Percentiles rank a stretch among this genome's conserved stretches.
Evolutionary conservation across 805 yeast species (phyloP).

Genomic region (Zygoascus flipseniorum): DNA sequence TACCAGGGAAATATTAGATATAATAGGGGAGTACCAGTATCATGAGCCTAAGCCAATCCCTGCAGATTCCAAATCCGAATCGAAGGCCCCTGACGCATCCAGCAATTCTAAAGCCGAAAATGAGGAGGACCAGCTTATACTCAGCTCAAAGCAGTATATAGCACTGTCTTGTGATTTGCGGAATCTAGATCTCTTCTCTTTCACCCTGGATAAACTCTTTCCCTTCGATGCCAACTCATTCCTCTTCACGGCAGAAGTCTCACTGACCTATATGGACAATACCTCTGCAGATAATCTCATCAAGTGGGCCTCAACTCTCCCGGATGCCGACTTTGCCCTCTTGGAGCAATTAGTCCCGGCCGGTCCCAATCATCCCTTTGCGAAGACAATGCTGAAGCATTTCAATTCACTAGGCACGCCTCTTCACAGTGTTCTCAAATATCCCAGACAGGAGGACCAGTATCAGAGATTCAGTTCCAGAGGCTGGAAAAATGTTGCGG

Average conservation of each 20-base stretch:
- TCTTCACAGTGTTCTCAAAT: slow-evolving; percentile 50
- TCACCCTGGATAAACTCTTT: slow-evolving; percentile 16
- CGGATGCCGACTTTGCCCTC: slow-evolving; percentile 51
- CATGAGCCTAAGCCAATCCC: background rate
- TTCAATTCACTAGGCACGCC: slow-evolving; percentile 61
- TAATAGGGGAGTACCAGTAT: slow-evolving; percentile 33
- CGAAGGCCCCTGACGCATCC: background rate
- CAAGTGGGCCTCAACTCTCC: slow-evolving; percentile 32
- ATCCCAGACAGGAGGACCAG: slow-evolving; percentile 47
- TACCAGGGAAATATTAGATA: slow-evolving; percentile 37
- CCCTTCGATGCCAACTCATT: slow-evolving; percentile 12
- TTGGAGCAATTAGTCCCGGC: slow-evolving; percentile 67
- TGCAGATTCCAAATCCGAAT: background rate
- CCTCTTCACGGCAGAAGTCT: slow-evolving; percentile 73
- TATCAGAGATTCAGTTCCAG: slow-evolving; percentile 36
- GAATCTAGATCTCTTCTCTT: slow-evolving; percentile 29
- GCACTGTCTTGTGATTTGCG: slow-evolving; percentile 64
- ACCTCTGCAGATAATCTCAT: slow-evolving; percentile 57
- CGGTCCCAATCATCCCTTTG: slow-evolving; percentile 57
- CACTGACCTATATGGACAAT: slow-evolving; percentile 71
- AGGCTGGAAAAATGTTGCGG: slow-evolving; percentile 35
- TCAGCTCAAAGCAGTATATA: slow-evolving; percentile 34
- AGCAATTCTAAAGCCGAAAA: background rate
- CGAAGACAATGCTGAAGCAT: slow-evolving; percentile 66
- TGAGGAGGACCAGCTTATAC: background rate